A percentile compares a stretch with the other conserved stretches of the same genome.
Conservation (phyloP, 192 early-diverging fungal species). For the Martensiomyces pterosporus region DNA sequence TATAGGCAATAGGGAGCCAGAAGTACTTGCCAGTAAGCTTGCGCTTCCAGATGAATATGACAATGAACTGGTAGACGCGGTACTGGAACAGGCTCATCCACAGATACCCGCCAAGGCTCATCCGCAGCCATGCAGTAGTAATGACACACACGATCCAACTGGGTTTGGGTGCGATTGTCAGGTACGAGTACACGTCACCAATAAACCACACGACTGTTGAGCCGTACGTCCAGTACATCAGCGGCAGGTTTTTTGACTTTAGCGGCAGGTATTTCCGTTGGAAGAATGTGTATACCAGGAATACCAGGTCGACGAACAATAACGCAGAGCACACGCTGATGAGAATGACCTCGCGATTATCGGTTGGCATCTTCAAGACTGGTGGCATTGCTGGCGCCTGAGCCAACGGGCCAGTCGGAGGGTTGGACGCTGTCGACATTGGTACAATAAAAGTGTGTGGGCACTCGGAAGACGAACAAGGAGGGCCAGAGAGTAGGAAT, state of each 20-base stretch:
- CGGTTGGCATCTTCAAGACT: background rate
- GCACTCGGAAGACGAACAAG: background rate
- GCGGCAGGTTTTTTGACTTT: constrained; percentile 24
- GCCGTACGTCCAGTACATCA: constrained; percentile 32
- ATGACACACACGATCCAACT: constrained; percentile 35
- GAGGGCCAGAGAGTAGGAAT: background rate
- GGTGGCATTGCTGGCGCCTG: background rate
- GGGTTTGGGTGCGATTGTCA: constrained; percentile 13
- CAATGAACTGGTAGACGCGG: constrained; percentile 32
- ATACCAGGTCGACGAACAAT: constrained; percentile 16
- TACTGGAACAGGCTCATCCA: constrained; percentile 33
- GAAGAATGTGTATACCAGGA: constrained; percentile 24
- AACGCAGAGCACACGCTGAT: background rate
- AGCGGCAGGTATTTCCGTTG: constrained; percentile 38
- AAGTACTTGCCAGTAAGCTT: constrained; percentile 26
- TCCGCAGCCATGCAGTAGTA: constrained; percentile 37
- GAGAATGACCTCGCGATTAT: background rate
- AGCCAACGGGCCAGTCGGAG: background rate
- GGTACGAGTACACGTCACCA: constrained; percentile 16
- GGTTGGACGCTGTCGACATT: background rate
- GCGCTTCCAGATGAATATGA: constrained; percentile 31
- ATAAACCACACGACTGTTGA: constrained; percentile 41
- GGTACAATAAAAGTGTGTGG: background rate
- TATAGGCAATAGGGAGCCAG: constrained; percentile 21
- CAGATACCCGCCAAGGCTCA: constrained; percentile 28